Conservation (phyloP, 2,329 filamentous ascomycete species). For the Sporothrix brasiliensis region DNA sequence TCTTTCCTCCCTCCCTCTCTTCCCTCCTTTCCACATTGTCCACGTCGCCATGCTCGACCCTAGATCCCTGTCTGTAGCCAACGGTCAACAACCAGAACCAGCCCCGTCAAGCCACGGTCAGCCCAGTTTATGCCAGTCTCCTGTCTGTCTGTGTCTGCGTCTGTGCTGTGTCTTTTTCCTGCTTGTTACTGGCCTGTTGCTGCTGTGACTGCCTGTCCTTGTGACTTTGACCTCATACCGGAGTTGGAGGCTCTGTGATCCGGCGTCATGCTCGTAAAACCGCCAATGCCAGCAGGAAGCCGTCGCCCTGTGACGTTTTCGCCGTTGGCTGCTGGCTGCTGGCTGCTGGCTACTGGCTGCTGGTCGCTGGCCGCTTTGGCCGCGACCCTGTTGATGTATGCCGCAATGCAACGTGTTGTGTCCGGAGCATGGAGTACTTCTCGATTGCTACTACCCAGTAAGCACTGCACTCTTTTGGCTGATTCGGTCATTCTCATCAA, state of each 20-base stretch:
- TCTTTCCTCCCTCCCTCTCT: background rate
- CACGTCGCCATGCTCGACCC: slow-evolving; percentile 16
- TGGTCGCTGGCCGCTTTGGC: too few relatives aligned
- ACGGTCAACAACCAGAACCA: slow-evolving; percentile 14
- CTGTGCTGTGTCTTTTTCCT: background rate
- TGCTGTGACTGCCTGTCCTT: background rate
- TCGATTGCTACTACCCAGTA: background rate
- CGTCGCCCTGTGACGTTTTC: too few relatives aligned
- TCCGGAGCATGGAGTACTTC: background rate
- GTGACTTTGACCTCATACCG: slow-evolving; percentile 19
- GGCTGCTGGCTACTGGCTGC: too few relatives aligned
- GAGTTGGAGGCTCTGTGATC: slow-evolving; percentile 6
- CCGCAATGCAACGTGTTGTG: too few relatives aligned
- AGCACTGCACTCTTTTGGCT: background rate
- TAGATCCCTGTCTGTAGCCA: slow-evolving; percentile 16
- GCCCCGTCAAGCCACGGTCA: slow-evolving; percentile 21
- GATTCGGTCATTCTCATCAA: background rate
- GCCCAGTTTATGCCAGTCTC: background rate
- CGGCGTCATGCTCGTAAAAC: slow-evolving; percentile 12
- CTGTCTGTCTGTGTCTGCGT: background rate
- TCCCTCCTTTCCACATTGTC: background rate
- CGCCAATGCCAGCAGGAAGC: slow-evolving; percentile 10
- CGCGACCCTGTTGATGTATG: too few relatives aligned
- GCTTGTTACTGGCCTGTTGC: too few relatives aligned
- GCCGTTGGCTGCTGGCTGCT: too few relatives aligned